Base-by-base conservation (phyloP, 768 basidiomycete genomes). In the Termitomyces sp. region DNA sequence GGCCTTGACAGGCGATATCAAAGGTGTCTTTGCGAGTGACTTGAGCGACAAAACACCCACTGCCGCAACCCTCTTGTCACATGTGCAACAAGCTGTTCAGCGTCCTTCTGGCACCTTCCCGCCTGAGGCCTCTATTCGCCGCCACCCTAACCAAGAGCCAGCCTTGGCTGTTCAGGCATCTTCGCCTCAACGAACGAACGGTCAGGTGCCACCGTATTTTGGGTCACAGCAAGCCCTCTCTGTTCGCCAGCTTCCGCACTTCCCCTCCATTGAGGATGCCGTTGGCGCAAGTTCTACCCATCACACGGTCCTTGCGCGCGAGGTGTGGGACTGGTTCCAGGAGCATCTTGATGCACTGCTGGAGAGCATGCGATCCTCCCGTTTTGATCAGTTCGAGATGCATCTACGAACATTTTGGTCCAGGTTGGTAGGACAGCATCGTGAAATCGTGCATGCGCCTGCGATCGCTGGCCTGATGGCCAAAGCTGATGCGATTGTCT, bases 321-420 rank as follows among this genome's bases (percentile, higher is more conserved):
- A 92, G 70, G 89, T 92, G 6, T 96, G 94, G 94, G 81, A 78
- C 31, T 92, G 90, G 87, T 96, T 96, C 78, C 88, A 90, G 70
- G 88, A 92, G 57, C 94, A 96, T 75, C 78, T 94, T 60, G 92
- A 95, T 71, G 77, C 86, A 0, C 78, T 95, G 48, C 73, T 94
- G 33, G 90, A 92, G 63, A 87, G 83, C 64, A 83, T 93, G 44
- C 77, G 89, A 55, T 75, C 82, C 18, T 89, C 87, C 76, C 81
- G 91, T 39, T 90, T 93, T 64, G 93, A 95, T 72, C 89, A 92
- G 71, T 94, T 94, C 66, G 92, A 95, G 70, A 83, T 92, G 75
- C 84, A 92, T 65, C 72, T 94, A 45, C 84, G 92, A 48, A 82
- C 86, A 12, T 96, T 95, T 75, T 96, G 94, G 94, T 79, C 85